phyloP scores from a whole-genome alignment of 306 rosid genomes.

The Pueraria montana region DNA sequence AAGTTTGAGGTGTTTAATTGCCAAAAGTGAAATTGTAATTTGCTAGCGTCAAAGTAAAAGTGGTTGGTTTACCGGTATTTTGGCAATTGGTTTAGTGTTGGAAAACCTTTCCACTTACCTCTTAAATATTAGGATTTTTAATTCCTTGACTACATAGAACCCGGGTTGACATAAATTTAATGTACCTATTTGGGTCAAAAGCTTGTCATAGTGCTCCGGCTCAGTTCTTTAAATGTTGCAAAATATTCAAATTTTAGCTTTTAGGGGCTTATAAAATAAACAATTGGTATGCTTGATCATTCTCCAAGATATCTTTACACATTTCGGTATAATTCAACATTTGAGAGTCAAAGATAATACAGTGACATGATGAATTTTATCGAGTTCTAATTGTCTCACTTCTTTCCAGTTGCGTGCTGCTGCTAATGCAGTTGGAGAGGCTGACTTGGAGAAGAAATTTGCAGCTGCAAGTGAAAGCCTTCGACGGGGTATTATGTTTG shows the following conservation, averaged over 20 bases:
- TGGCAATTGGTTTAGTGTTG: slow-evolving; percentile 14
- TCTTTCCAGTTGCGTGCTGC: slow-evolving; percentile 78
- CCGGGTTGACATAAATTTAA: neutral
- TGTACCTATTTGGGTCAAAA: neutral
- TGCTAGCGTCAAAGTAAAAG: neutral
- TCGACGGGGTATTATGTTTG: slow-evolving; percentile 96
- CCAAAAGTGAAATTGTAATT: neutral
- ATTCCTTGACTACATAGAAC: neutral
- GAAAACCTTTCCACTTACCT: slow-evolving; percentile 11
- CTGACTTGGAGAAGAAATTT: slow-evolving; percentile 81
- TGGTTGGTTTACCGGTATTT: slow-evolving; percentile 25
- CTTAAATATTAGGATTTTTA: neutral
- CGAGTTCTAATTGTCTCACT: slow-evolving; percentile 15
- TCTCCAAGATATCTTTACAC: slow-evolving; percentile 1
- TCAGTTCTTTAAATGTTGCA: slow-evolving; percentile 9
- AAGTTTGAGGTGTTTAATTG: slow-evolving; percentile 30
- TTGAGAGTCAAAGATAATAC: slow-evolving; percentile 13
- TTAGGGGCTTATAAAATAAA: slow-evolving; percentile 17
- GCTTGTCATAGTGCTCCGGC: neutral
- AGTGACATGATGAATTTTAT: neutral
- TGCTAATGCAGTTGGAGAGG: slow-evolving; percentile 95
- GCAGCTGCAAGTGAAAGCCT: slow-evolving; percentile 92
- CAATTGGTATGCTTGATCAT: neutral
- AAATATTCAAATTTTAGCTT: slow-evolving; percentile 28
- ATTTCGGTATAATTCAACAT: slow-evolving; percentile 21